Evolutionary conservation across 2,329 filamentous ascomycete species (phyloP), one percentile per base, ranked within the genome.

Genomic region (Trichoderma pleuroti): DNA sequence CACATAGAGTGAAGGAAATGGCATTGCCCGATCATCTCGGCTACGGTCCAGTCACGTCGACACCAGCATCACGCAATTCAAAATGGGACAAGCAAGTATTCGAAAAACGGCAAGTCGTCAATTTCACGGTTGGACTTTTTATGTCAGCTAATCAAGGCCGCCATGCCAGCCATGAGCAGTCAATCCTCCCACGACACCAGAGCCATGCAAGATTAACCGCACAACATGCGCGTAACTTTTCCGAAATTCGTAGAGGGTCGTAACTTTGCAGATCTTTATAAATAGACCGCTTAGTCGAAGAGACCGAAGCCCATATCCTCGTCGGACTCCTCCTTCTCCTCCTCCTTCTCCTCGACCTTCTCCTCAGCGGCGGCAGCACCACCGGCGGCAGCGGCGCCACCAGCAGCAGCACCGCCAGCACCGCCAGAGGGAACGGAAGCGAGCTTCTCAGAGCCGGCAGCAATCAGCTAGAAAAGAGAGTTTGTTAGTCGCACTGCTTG

Each of bases 341-440:
- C 87, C 84, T 90, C 84, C 93, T 87, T 93, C 95, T 93, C 89
- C 89, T 96, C 93, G 84, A 90, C 84, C 92, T 87, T 92, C 94
- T 93, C 89, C 89, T 96, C 93, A 81, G 87, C 88, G 76, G 88
- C 85, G 74, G 83, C 84, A 75, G 86, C 88, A 76, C 88, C 90
- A 76, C 84, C 89, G 77, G 85, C 90, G 77, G 86, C 92, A 78
- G 86, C 92, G 76, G 85, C 91, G 77, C 86, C 91, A 78, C 85
- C 91, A 80, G 86, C 92, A 81, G 87, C 92, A 84, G 87, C 92
- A 82, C 90, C 93, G 81, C 86, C 88, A 84, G 57, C 67, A 70
- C 67, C 67, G 80, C 94, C 96, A 80, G 93, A 93, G 84, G 96
- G 94, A 81, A 99, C 95, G 85, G 95, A 98, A 79, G 96, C 96